Conservation (phyloP, 441 rosid genomes). For the Daphne laureola region DNA sequence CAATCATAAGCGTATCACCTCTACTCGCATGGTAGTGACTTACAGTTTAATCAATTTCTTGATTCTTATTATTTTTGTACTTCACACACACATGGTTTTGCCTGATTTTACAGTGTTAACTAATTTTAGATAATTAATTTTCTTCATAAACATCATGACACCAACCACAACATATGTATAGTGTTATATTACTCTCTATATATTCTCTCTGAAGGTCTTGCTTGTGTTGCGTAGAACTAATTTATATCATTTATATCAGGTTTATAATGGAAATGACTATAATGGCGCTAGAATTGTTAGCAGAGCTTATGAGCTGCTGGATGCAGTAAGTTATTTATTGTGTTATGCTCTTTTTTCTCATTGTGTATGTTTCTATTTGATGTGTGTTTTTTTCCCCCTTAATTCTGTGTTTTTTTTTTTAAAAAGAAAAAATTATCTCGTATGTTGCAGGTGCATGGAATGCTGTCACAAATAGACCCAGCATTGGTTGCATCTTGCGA, state of each 20-base stretch:
- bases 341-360: constrained; percentile 1
- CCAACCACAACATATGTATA: no score
- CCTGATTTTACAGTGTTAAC: no score
- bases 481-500: constrained; percentile 82
- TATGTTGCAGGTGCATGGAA: constrained; percentile 75
- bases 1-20: no score
- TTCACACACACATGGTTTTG: no score
- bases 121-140: no score
- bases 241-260: constrained; percentile 37
- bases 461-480: constrained; percentile 98
- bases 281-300: constrained; percentile 95
- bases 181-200: no score
- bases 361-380: constrained; percentile 1
- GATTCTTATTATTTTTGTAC: no score
- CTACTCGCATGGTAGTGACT: no score
- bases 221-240: constrained; percentile 14
- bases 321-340: constrained; percentile 50
- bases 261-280: constrained; percentile 90
- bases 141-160: no score
- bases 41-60: no score
- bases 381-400: no score
- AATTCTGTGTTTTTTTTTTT: constrained; percentile 1
- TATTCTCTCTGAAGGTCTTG: neutral
- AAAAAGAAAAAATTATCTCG: no score
- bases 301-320: constrained; percentile 89